A percentile compares a stretch with the other conserved stretches of the same genome.
phyloP scores from a whole-genome alignment of 148 eudicot genomes.

The Arctostaphylos glauca region DNA sequence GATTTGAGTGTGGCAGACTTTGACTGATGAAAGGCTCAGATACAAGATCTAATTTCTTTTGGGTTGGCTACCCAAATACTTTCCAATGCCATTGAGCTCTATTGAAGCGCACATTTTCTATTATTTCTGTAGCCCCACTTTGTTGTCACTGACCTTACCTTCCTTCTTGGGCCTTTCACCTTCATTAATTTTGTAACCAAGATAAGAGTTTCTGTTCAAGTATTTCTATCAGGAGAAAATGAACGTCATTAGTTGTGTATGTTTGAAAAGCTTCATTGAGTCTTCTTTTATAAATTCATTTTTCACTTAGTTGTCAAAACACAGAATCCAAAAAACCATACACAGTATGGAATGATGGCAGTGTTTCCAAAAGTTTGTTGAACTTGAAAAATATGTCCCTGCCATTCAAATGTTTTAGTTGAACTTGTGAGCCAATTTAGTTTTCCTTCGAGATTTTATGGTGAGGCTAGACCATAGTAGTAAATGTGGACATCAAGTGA shows the following conservation, averaged over 20 bases:
- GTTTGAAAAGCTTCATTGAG: slow-evolving; percentile 5
- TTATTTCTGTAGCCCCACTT: neutral
- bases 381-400: neutral
- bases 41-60: neutral
- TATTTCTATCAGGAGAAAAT: neutral
- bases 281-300: neutral
- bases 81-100: neutral
- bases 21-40: neutral
- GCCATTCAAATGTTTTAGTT: neutral
- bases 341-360: neutral
- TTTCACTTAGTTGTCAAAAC: neutral
- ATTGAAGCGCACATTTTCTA: neutral
- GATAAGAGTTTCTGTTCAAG: neutral
- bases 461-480: neutral
- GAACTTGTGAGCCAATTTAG: neutral
- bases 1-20: neutral
- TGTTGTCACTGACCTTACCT: neutral
- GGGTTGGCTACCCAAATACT: neutral
- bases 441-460: neutral
- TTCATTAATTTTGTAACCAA: neutral
- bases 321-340: neutral
- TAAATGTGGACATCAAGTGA: neutral
- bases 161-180: neutral
- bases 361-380: neutral
- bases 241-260: neutral